Base-by-base conservation (phyloP, 495 filamentous ascomycete species). In the Hypoxylon subgilvum region DNA sequence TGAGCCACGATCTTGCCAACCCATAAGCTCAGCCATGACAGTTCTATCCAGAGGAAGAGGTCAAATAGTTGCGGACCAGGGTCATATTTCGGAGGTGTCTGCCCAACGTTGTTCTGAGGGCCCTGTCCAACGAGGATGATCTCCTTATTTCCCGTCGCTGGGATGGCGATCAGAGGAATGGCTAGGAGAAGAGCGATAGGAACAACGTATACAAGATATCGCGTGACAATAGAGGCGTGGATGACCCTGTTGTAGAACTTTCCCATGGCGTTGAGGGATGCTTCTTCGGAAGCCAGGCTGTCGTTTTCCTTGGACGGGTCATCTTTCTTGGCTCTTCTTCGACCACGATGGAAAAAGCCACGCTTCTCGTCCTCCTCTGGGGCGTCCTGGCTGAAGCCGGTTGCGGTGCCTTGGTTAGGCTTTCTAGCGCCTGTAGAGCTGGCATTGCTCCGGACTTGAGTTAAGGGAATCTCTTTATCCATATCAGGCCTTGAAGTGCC, bases 11-110 rank as follows among this genome's bases (percentile, higher is more conserved):
- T 69, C 74, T 98, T 98, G 35, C 85, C 87, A 17, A 83, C 82
- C 94, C 94, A 98, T 44, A 97, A 78, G 49, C 85, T 82, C 32
- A 92, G 75, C 93, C 92, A 97, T 21, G 95, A 83, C 49, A 96
- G 81, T 71, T 96, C 90, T 61, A 98, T 82, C 94, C 94, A 98
- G 21, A 86, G 76, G 66, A 93, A 97, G 61, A 98, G 87, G 79
- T 85, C 83, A 47, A 88, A 82, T 22, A 94, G 78, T 10, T 57
- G 72, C 21, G 83, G 77, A 0, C 92, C 88, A 6, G 82, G 82
- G 1, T 80, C 85, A 61, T 90, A 84, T 4, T 72, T 72, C 9
- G 83, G 79, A 35, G 83, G 61, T 23, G 18, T 7, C 21, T 62
- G 51, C 4, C 52, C 38, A 31, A 23, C 35, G 27, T 53, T 57